These are phyloP conservation scores for Lachnellula suecica DNA, from an alignment of 2,329 filamentous ascomycete genomes.

Conservation along the genomic window DNA sequence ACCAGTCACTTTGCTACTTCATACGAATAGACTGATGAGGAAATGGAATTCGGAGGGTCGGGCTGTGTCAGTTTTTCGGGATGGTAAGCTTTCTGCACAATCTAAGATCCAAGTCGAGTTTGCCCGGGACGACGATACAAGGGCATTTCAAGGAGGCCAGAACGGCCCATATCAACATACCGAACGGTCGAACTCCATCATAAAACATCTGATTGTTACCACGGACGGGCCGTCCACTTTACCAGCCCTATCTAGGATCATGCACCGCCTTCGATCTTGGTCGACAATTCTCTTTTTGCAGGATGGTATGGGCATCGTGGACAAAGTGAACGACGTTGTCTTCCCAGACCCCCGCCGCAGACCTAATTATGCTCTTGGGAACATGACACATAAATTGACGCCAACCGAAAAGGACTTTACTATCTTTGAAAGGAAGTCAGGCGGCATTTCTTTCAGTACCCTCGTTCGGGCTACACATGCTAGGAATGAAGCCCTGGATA, in stretches of 20 bases:
- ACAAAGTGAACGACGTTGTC: conserved; percentile 68
- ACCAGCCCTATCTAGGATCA: conserved; percentile 56
- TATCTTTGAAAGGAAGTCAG: conserved; percentile 36
- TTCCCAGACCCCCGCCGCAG: conserved; percentile 65
- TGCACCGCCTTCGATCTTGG: conserved; percentile 62
- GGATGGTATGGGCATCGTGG: conserved; percentile 81
- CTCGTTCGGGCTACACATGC: conserved; percentile 11
- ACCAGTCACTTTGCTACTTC: conserved; percentile 63
- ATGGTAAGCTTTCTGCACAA: conserved; percentile 38
- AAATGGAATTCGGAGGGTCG: conserved; percentile 46
- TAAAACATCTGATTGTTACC: conserved; percentile 71
- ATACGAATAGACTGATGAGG: conserved; percentile 42
- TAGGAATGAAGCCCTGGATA: too few species aligned
- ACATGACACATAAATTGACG: conserved; percentile 37
- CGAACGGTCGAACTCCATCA: too few species aligned
- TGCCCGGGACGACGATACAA: conserved; percentile 6
- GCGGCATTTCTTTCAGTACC: conserved; percentile 37
- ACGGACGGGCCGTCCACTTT: conserved; percentile 60
- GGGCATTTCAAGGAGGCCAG: background rate
- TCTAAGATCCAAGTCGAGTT: conserved; percentile 33
- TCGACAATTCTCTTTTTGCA: conserved; percentile 77
- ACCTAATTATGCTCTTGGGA: conserved; percentile 67
- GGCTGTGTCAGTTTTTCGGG: conserved; percentile 45
- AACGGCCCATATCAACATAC: conserved; percentile 26
- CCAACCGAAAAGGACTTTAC: conserved; percentile 40